Conservation (phyloP, 305 asterid genomes). For the Petunia hybrid region DNA sequence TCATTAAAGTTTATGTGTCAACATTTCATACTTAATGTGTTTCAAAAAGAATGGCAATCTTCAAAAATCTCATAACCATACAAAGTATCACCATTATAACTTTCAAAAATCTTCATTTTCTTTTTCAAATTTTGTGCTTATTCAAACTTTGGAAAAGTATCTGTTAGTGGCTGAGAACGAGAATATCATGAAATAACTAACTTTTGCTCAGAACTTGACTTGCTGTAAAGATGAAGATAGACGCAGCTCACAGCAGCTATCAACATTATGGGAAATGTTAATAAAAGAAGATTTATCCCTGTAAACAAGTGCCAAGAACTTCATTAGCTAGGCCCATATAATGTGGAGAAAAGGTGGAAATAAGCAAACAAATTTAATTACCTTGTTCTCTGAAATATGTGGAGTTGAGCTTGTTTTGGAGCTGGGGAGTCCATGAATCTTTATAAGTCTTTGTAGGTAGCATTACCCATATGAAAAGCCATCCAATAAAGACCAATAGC, state of each 20-base stretch:
- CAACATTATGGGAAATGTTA: constrained; percentile 66
- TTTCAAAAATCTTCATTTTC: too few species aligned
- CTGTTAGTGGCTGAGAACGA: not conserved
- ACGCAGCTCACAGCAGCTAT: constrained; percentile 63
- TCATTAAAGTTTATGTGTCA: too few species aligned
- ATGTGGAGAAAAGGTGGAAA: not conserved
- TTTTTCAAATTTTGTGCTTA: too few species aligned
- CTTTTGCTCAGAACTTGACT: constrained; percentile 41
- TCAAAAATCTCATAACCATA: too few species aligned
- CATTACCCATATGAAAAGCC: constrained; percentile 62
- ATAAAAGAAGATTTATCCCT: constrained; percentile 71
- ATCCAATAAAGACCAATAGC: constrained; percentile 54
- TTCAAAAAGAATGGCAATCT: too few species aligned
- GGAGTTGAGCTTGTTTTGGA: constrained; percentile 48
- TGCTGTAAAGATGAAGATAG: constrained; percentile 57
- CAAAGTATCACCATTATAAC: too few species aligned
- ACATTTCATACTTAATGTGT: too few species aligned
- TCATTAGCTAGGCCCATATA: not conserved
- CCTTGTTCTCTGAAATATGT: constrained; percentile 79
- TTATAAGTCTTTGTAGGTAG: constrained; percentile 61
- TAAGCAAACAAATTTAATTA: not conserved
- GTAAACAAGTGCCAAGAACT: constrained; percentile 32
- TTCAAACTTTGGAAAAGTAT: too few species aligned
- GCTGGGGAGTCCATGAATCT: constrained; percentile 52
- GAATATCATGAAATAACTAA: not conserved